Base-by-base conservation (phyloP, 129 eudicot species). In the Smallanthus sonchifolius region DNA sequence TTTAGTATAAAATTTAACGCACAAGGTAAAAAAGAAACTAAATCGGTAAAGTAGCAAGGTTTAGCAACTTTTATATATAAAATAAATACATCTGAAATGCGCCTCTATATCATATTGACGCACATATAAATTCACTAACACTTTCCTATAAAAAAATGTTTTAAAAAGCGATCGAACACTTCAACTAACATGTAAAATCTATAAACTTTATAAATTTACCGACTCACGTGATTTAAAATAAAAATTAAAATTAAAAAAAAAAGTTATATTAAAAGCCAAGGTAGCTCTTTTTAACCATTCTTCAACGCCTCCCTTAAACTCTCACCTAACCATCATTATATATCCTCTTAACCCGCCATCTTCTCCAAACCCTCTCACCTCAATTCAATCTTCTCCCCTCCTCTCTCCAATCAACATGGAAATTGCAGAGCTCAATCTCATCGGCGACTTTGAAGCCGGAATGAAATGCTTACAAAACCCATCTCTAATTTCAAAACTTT, bases 401-500 rank as follows among this genome's bases (percentile, higher is more conserved):
- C 39, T 30, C 32, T 66, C 61, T 17, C 57, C 19, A 3, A 20
- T 44, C 44, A 77, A n/a, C 15, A 90, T 91, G 97, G 95, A 87
- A 69, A 73, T 86, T 34, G 70, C 97, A 15, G 91, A 84, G 43
- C 79, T 91, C 3, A 86, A 84, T 40, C 82, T 88, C 67, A 73
- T 89, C 5, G 79, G 70, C 43, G 89, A 89, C 70, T 92, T 89
- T 75, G 87, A 81, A 63, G 86, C 91, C 15, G 89, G 87, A 6
- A 80, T 89, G 54, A 89, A 89, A 77, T 82, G 89, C 76, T 63
- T 89, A 69, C 84, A 88, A 67, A 88, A 82, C 77, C 91, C 95
- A 8, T 86, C 89, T 19, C 14, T 84, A 0, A 34, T 87, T 49
- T 79, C 88, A 10, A 80, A 81, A n/a, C 75, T 87, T 19, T 79